Base-by-base conservation (phyloP, 768 basidiomycete genomes). In the Suillus ampliporus region DNA sequence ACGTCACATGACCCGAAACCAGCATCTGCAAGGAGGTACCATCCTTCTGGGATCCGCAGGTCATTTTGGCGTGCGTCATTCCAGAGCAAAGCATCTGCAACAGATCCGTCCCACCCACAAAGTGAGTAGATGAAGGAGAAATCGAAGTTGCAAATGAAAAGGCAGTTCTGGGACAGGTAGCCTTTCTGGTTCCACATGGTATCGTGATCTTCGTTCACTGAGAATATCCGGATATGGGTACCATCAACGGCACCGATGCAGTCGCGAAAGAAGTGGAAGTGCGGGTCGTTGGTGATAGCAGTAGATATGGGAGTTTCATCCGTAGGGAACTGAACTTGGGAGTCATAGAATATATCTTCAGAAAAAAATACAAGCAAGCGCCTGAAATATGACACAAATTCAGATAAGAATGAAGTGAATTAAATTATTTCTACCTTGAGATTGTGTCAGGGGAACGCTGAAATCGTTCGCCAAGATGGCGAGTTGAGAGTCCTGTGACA, bases 1-100 rank as follows among this genome's bases (percentile, higher is more conserved):
- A 66, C 35, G 62, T 77, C 61, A 57, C 70, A 71, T 3, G 23
- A 19, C n/a, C 66, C 50, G 61, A 69, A 74, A 0, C 73, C 73
- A 31, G n/a, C 37, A 23, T 52, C 46, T n/a, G 59, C 43, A 34
- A 50, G 43, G 40, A 58, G 28, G 10, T 31, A 60, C 43, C 41
- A 48, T 1, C 51, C 62, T 2, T 26, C 17, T 8, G 51, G 59
- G 2, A 68, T 61, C 0, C 17, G 15, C 7, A 72, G 51, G 19
- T 66, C 62, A 14, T 63, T 7, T 1, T 28, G 51, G 23, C 57
- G 61, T 8, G 67, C 62, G 2, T 58, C 44, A 11, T 71, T 17
- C 62, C 65, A 71, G 26, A 72, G 38, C 0, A 19, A 34, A 0
- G 60, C 63, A 53, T 72, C 67, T 3, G 64, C 63, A 9, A 46